A percentile compares a stretch with the other conserved stretches of the same genome.
These are phyloP conservation scores for Brassica hybrid DNA, from an alignment of 441 rosid species.

Conservation along the genomic window DNA sequence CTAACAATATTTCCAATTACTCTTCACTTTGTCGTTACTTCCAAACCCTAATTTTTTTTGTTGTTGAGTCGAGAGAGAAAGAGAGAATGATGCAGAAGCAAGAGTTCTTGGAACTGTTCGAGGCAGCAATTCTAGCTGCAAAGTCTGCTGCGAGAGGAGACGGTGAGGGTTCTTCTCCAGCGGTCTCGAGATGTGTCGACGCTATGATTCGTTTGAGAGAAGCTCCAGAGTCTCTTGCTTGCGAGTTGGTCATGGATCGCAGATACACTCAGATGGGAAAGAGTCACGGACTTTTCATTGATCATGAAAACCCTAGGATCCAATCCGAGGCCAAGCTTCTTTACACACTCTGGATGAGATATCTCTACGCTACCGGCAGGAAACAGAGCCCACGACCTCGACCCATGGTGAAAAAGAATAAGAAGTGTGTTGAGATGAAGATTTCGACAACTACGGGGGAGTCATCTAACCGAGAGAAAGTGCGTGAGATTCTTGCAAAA, in stretches of 20 bases:
- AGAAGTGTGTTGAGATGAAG: not conserved
- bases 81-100: conserved; percentile 17
- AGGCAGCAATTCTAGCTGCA: conserved; percentile 15
- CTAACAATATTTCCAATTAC: not conserved
- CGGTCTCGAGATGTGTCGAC: conserved; percentile 9
- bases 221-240: conserved; percentile 26
- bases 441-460: not conserved
- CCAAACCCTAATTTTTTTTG: not conserved
- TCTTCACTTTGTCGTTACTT: not conserved
- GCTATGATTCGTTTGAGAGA: conserved; percentile 17
- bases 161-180: not conserved
- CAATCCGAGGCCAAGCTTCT: not conserved
- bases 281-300: not conserved
- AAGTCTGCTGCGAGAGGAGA: conserved; percentile 14
- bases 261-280: conserved; percentile 5
- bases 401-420: no score
- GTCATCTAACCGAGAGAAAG: conserved; percentile 19
- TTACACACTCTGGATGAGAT: conserved; percentile 10
- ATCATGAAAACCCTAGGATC: conserved; percentile 24
- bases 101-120: conserved; percentile 18
- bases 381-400: not conserved
- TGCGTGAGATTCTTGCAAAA: conserved; percentile 22
- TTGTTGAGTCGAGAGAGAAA: not conserved
- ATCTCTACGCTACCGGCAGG: conserved; percentile 3
- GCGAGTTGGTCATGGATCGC: not conserved